Base-by-base conservation (phyloP, 2,329 filamentous ascomycete species). In the Nemania bipapillata region DNA sequence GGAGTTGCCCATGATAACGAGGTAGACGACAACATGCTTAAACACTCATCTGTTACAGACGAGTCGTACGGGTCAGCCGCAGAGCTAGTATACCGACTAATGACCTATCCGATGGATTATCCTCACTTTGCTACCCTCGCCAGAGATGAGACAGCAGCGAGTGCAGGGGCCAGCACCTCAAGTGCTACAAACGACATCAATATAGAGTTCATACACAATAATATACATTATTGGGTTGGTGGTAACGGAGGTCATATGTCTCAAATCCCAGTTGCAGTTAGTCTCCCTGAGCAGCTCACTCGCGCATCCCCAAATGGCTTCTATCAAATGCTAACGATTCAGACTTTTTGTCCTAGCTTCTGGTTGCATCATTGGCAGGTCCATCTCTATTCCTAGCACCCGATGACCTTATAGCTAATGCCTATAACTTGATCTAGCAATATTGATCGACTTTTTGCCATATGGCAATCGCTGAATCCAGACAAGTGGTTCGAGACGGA, bases 331-430 rank as follows among this genome's bases (percentile, higher is more conserved):
- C n/a, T n/a, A n/a, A n/a, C n/a, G n/a, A n/a, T n/a, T n/a, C n/a
- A n/a, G 11, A 84, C 86, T 0, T 91, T 89, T 75, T 90, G 91
- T 75, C 89, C 89, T 0, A 78, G 88, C 8, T 91, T 90, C 77
- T 89, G 84, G 84, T 79, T 91, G 4, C 88, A 91, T 73, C 89
- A 91, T 76, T 78, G 82, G 72, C n/a, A 20, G n/a, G 42, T n/a
- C 6, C 28, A 28, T 20, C 30, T 52, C 28, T 32, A 45, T 11
- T 4, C 8, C n/a, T 17, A 4, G 26, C 3, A 20, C 15, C 17
- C 15, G 9, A n/a, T n/a, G 3, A 7, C 22, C n/a, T 24, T 20
- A 20, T 45, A 30, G 4, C 61, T 58, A 26, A 58, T 35, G n/a
- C 9, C 20, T n/a, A 12, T 30, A n/a, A n/a, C n/a, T 52, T 53